These are phyloP conservation scores for Raffaelea albimanens DNA, from an alignment of 2,329 filamentous ascomycete genomes.

Conservation along the genomic window DNA sequence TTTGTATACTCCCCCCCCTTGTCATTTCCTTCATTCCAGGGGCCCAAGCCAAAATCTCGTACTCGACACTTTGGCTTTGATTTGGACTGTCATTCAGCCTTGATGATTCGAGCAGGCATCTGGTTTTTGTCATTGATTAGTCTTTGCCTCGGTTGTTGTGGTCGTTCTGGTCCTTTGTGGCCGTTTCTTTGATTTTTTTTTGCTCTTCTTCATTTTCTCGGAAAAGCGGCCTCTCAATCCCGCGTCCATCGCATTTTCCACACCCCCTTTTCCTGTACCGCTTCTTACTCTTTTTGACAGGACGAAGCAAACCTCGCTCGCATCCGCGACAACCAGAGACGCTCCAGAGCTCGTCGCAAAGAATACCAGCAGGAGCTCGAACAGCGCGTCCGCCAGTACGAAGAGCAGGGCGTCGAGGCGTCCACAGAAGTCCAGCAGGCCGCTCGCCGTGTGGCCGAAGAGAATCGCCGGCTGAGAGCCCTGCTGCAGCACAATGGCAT, in stretches of 20 bases:
- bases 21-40: too few relatives aligned
- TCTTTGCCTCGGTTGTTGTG: too few relatives aligned
- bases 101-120: too few relatives aligned
- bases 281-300: not conserved
- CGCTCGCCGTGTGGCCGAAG: constrained; percentile 57
- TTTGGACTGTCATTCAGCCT: too few relatives aligned
- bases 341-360: constrained; percentile 64
- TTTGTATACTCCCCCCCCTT: too few relatives aligned
- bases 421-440: constrained; percentile 64
- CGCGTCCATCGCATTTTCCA: not conserved
- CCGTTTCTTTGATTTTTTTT: too few relatives aligned
- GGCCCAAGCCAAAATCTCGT: too few relatives aligned
- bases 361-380: constrained; percentile 66
- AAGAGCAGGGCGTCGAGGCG: constrained; percentile 57
- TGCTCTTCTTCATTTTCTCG: too few relatives aligned
- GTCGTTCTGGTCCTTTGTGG: too few relatives aligned
- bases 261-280: not conserved
- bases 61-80: too few relatives aligned
- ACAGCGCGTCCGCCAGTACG: constrained; percentile 50
- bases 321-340: constrained; percentile 67
- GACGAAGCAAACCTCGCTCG: constrained; percentile 32
- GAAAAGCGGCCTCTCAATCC: too few relatives aligned
- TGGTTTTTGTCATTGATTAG: too few relatives aligned
- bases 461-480: constrained; percentile 55
- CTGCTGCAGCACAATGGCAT: constrained; percentile 51